These are phyloP conservation scores for Sarcodon aspratus DNA, from an alignment of 768 basidiomycete genomes.

Conservation along the genomic window DNA sequence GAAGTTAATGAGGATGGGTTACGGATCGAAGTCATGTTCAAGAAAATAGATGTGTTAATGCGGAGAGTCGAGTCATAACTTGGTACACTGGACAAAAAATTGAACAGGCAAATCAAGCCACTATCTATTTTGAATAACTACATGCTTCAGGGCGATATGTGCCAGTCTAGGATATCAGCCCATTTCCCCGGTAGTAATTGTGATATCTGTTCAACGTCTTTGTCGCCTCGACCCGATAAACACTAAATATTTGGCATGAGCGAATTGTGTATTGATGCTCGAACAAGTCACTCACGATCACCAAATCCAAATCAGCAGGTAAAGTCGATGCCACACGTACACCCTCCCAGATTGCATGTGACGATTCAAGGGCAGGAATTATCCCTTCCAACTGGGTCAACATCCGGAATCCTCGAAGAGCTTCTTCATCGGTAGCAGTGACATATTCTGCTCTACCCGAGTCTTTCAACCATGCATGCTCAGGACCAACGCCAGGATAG, in stretches of 20 bases:
- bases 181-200: conserved; percentile 85
- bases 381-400: conserved; percentile 93
- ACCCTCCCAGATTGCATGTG: conserved; percentile 93
- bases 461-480: conserved; percentile 97
- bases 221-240: conserved; percentile 91
- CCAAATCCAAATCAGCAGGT: conserved; percentile 76
- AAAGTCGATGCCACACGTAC: conserved; percentile 76
- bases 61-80: background rate
- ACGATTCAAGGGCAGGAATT: conserved; percentile 93
- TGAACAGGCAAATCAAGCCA: background rate
- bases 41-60: background rate
- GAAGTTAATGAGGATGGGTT: background rate
- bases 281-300: conserved; percentile 55
- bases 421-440: conserved; percentile 88
- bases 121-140: conserved; percentile 6
- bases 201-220: conserved; percentile 97
- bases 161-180: conserved; percentile 93
- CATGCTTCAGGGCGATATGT: conserved; percentile 31
- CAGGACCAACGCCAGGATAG: conserved; percentile 96
- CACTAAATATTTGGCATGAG: conserved; percentile 37
- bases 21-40: background rate
- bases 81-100: background rate
- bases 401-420: conserved; percentile 84
- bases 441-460: conserved; percentile 89
- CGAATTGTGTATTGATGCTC: background rate